These are phyloP conservation scores for Brassica incana DNA, from an alignment of 345 rosid species.

Conservation along the genomic window DNA sequence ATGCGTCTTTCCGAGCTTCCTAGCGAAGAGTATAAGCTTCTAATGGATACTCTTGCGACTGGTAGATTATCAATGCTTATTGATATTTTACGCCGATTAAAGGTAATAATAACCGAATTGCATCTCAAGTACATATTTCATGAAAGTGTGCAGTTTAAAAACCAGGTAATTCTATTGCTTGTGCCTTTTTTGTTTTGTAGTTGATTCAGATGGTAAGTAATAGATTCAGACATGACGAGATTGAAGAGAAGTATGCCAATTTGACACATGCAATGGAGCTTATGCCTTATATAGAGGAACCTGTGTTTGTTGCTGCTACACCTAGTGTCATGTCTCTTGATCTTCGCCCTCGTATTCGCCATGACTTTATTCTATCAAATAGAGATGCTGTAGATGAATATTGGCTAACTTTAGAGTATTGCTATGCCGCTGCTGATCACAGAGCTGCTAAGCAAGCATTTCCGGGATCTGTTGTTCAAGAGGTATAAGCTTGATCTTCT, in stretches of 20 bases:
- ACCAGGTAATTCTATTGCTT: neutral
- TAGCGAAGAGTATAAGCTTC: constrained; percentile 59
- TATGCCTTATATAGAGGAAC: constrained; percentile 92
- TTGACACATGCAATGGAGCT: constrained; percentile 79
- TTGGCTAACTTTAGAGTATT: constrained; percentile 92
- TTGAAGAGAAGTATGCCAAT: constrained; percentile 53
- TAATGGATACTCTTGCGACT: constrained; percentile 84
- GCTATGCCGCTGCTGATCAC: constrained; percentile 89
- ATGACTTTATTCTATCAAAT: constrained; percentile 75
- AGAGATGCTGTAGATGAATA: constrained; percentile 85
- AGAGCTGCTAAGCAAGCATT: constrained; percentile 82
- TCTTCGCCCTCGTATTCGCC: constrained; percentile 90
- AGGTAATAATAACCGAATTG: constrained; percentile 50
- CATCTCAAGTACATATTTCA: neutral
- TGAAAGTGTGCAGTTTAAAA: neutral
- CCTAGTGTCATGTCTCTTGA: constrained; percentile 59
- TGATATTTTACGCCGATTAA: constrained; percentile 76
- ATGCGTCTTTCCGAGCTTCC: constrained; percentile 76
- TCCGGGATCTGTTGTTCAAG: constrained; percentile 91
- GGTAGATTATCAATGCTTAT: constrained; percentile 75
- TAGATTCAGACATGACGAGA: constrained; percentile 52
- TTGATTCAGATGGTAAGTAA: constrained; percentile 69
- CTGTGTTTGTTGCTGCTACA: constrained; percentile 52
- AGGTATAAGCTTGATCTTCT: constrained; percentile 52
- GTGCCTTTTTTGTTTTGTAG: constrained; percentile 44